Percentiles rank a stretch among this genome's conserved stretches.
Evolutionary conservation across 352 stramenopile genomes (phyloP).

Genomic region (Bremia lactucae): DNA sequence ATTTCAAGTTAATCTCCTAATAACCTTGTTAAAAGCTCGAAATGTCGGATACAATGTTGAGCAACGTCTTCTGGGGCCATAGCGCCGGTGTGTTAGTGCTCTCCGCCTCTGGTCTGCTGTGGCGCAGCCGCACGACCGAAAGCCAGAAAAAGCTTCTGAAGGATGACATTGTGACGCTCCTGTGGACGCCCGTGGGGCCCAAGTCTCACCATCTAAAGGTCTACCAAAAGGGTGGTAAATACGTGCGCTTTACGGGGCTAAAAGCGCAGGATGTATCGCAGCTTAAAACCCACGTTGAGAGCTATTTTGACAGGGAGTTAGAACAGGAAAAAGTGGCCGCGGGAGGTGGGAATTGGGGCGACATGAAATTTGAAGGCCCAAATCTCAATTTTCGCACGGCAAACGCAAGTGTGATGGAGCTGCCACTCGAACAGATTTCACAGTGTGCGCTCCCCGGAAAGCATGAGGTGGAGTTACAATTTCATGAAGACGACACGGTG

Average conservation of each 20-base stretch:
- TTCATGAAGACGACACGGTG: constrained; percentile 96
- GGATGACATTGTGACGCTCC: constrained; percentile 79
- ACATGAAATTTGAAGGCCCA: constrained; percentile 87
- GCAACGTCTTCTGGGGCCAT: constrained; percentile 83
- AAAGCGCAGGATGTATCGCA: constrained; percentile 52
- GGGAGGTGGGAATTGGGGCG: constrained; percentile 88
- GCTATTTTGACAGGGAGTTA: constrained; percentile 82
- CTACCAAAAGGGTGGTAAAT: constrained; percentile 76
- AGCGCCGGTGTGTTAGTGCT: constrained; percentile 75
- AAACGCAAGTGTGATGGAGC: constrained; percentile 61
- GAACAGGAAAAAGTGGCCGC: constrained; percentile 85
- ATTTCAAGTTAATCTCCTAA: too few relatives aligned
- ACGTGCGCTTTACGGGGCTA: constrained; percentile 76
- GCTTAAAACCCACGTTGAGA: constrained; percentile 61
- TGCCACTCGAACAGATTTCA: constrained; percentile 66
- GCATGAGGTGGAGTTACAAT: constrained; percentile 99
- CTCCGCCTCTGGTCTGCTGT: constrained; percentile 57
- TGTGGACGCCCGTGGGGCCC: constrained; percentile 70
- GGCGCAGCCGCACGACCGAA: constrained; percentile 67
- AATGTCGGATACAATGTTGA: constrained; percentile 70
- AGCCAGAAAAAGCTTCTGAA: constrained; percentile 79
- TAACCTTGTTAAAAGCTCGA: too few relatives aligned
- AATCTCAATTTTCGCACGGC: constrained; percentile 75
- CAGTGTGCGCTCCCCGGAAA: constrained; percentile 90
- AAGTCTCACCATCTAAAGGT: constrained; percentile 81